Conservation (phyloP, 306 rosid genomes). For the Sechiopsis laciniata region DNA sequence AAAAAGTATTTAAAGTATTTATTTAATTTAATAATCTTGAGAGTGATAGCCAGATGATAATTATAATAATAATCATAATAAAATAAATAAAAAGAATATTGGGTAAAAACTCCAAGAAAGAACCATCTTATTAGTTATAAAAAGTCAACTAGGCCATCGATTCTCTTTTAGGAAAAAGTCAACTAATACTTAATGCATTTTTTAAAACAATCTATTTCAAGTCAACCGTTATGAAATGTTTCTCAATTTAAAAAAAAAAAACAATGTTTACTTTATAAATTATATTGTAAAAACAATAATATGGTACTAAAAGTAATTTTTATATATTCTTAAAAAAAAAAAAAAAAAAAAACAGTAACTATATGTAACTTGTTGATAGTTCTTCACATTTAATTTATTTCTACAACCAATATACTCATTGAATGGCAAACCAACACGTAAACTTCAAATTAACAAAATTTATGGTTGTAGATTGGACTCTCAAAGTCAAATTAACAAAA, state of each 20-base stretch:
- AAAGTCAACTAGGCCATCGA: background rate
- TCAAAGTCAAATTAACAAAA: background rate
- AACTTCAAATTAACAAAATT: background rate
- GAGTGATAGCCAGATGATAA: no score
- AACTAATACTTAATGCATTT: background rate
- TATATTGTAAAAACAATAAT: background rate
- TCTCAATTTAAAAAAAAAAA: constrained; percentile 6
- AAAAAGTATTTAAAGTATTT: no score
- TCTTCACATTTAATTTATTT: background rate
- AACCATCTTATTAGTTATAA: background rate
- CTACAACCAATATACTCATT: background rate
- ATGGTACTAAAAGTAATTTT: background rate
- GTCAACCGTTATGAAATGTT: constrained; percentile 2
- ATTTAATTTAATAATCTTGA: no score
- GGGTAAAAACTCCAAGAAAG: background rate
- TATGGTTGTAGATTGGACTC: background rate
- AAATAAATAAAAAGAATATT: no score
- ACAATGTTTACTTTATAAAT: no score
- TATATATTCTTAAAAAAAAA: background rate
- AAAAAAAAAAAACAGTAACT: no score
- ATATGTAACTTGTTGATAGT: background rate
- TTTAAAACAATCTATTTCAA: no score
- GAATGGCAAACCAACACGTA: background rate
- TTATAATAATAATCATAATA: no score
- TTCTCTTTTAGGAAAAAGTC: background rate